Evolutionary conservation across 2,329 filamentous ascomycete genomes (phyloP), one percentile per base, ranked within the genome.

Genomic region (Microdochium paspali): DNA sequence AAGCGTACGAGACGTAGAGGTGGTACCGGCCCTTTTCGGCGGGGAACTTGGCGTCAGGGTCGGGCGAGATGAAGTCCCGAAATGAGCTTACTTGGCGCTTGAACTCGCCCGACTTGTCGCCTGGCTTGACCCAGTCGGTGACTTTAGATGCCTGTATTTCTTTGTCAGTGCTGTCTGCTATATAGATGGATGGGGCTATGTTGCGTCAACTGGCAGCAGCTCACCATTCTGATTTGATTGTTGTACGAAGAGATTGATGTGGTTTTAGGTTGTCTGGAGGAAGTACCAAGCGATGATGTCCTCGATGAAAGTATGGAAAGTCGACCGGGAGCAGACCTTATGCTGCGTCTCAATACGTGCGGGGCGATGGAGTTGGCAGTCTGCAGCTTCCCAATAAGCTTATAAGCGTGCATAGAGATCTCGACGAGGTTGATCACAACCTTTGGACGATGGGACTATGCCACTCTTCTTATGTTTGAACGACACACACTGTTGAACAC

Each of bases 1-100:
- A 96, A 6, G 90, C 90, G 67, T 95, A 95, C 59, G 85, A 91
- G 55, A 95, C 85, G 63, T 91, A 98, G 57, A 98, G 80, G 68
- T 98, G 93, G 65, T 98, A 98, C 48, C 93, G 79, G 46, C 79
- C 88, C 68, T 87, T 88, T 69, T 97, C 91, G 1, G 89, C 79
- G 4, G 89, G 86, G 57, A 90, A 96, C 64, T 83, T 69, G 4
- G 87, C 84, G 39, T 79, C 83, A 1, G 80, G 67, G 56, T 87
- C 79, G 52, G 76, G 79, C 26, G 85, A 88, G 65, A 95, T 86
- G 66, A 73, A 87, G 65, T 85, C 80, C 50, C 93, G 82, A 69
- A 97, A 97, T 47, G 81, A 77, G 51, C 87, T 93, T 52, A 77
- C 75, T 64, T 90, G 87, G 52, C 91, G 84, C 72, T 95, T 95